Evolutionary conservation across 257 asterid genomes (phyloP).

Genomic region (Solanum tarapatanum): DNA sequence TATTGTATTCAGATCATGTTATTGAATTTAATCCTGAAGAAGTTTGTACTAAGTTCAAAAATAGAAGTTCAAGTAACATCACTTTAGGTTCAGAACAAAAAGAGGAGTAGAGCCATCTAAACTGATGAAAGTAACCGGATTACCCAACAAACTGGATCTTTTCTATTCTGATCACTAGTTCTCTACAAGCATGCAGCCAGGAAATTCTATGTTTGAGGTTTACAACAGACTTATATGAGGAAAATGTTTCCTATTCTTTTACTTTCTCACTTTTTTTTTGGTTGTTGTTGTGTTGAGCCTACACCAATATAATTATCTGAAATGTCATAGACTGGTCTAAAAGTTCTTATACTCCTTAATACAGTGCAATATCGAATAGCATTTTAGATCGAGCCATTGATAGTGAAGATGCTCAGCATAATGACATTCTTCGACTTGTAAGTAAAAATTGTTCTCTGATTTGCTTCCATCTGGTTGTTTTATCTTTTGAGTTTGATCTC

Average conservation of each 20-base stretch:
- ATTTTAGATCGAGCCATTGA: conserved; percentile 69
- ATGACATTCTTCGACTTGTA: conserved; percentile 63
- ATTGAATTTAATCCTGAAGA: background rate
- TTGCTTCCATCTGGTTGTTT: background rate
- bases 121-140: background rate
- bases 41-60: background rate
- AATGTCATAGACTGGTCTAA: background rate
- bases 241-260: background rate
- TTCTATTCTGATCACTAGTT: background rate
- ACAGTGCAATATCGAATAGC: conserved; percentile 60
- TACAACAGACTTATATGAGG: background rate
- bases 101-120: background rate
- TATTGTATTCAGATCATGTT: background rate
- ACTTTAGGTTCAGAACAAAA: background rate
- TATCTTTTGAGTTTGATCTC: background rate
- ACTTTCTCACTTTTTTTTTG: background rate
- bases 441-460: background rate
- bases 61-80: background rate
- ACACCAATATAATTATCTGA: background rate
- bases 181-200: background rate
- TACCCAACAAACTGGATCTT: background rate
- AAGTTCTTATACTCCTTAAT: background rate
- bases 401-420: conserved; percentile 51
- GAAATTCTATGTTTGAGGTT: background rate
- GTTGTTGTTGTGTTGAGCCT: background rate